Percentiles rank a stretch among this genome's conserved stretches.
These are phyloP conservation scores for Pseudocercospora fuligena DNA, from an alignment of 2,329 filamentous ascomycete genomes.

Conservation along the genomic window DNA sequence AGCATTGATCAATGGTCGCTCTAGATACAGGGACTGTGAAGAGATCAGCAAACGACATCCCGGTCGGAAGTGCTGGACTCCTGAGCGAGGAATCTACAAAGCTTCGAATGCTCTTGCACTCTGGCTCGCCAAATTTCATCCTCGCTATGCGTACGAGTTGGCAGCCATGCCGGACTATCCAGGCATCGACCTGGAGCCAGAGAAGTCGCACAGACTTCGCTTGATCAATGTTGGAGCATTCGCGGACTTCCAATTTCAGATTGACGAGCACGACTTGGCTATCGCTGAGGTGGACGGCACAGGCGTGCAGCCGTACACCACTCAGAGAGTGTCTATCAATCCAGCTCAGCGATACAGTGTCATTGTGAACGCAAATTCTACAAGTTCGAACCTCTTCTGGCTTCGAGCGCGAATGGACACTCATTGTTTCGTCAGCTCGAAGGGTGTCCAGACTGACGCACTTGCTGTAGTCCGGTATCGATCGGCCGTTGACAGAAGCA, in stretches of 20 bases:
- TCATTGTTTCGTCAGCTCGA: conserved; percentile 62
- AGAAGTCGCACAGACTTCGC: conserved; percentile 62
- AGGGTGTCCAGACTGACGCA: conserved; percentile 52
- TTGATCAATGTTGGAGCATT: conserved; percentile 69
- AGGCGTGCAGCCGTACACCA: conserved; percentile 59
- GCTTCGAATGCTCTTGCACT: not conserved
- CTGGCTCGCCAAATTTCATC: not conserved
- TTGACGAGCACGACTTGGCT: conserved; percentile 67
- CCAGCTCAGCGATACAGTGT: conserved; percentile 74
- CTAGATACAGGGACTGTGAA: conserved; percentile 43
- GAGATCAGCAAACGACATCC: conserved; percentile 34
- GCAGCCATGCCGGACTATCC: conserved; percentile 27
- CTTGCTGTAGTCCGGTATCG: conserved; percentile 57
- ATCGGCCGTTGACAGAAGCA: conserved; percentile 11
- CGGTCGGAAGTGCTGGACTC: conserved; percentile 42
- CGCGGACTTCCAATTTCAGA: conserved; percentile 67
- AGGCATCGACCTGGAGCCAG: conserved; percentile 45
- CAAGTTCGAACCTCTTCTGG: conserved; percentile 42
- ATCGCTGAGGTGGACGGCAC: conserved; percentile 72
- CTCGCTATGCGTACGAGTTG: not conserved
- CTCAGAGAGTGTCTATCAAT: conserved; percentile 64
- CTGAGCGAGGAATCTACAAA: conserved; percentile 21
- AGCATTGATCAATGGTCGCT: conserved; percentile 50
- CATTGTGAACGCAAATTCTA: conserved; percentile 59
- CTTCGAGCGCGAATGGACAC: conserved; percentile 64